Base-by-base conservation (phyloP, 2,329 filamentous ascomycete genomes). In the Albophoma yamanashiensis region DNA sequence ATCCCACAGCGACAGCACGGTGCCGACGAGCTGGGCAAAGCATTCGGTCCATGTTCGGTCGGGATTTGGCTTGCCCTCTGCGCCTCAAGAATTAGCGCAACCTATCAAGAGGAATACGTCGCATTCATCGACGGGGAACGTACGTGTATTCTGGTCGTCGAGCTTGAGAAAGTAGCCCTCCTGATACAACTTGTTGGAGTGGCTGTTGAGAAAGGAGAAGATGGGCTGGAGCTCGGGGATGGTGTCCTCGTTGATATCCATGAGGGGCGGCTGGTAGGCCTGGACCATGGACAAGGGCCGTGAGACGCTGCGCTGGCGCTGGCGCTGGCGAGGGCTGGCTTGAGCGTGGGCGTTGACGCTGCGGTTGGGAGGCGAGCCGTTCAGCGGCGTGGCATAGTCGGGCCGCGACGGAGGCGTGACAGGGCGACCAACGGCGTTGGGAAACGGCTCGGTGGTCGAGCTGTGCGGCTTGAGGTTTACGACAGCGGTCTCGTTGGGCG, bases 111-210 rank as follows among this genome's bases (percentile, higher is more conserved):
- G 27, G 31, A 1, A 11, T 20, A 22, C 1, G 31, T n/a, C 4
- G 17, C 50, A 22, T 34, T n/a, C 14, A n/a, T 11, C 31, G 31
- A 52, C 20, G 25, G 25, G 17, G 4, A 61, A 84, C 91, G 67
- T 83, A 96, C 92, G 87, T 59, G 86, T 88, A 70, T 97, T 95
- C 67, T 96, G 86, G 74, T 99, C 94, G 73, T 97, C 93, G 56
- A 99, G 79, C 76, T 97, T 99, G 67, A 99, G 77, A 66, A 99
- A 97, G 71, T 97, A 99, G 43, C 94, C 94, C 76, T 99, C 94
- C 67, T 97, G 92, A 73, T 97, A 99, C 60, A 97, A 79, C 76
- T 97, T 97, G 75, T 97, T 97, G 61, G 86, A 88, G 73, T 99
- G 94, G 75, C 89, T 94, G 76, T 96, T 97, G 65, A 99, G 82